Base-by-base conservation (phyloP, 768 basidiomycete species). In the Hysterangium stoloniferum region DNA sequence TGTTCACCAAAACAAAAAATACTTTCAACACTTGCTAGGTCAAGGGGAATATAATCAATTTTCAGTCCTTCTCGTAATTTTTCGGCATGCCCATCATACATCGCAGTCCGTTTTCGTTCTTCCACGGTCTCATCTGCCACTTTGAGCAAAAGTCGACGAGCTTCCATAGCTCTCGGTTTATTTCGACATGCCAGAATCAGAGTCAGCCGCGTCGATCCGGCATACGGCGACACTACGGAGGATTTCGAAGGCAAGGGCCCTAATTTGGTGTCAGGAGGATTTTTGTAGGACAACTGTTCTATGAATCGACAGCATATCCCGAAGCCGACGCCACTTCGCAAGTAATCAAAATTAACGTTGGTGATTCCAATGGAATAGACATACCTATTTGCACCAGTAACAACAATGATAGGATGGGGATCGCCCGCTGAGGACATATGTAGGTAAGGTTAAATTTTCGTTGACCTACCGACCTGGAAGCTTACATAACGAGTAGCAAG, bases 141-240 rank as follows among this genome's bases (percentile, higher is more conserved):
- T 2, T 56, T 47, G 28, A 76, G 68, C 4, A 91, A 69, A 45
- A 77, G 69, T n/a, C 62, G 60, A 28, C 76, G 72, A 11, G 89
- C 86, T 12, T 59, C 71, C 53, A 80, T 75, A 2, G 83, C 90
- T 4, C 81, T 75, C 54, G 76, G 71, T 33, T 64, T 68, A 55
- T 71, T 86, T 47, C 90, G 74, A 62, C 90, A 92, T 0, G 88
- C 90, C 74, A 93, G 72, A 54, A 93, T 78, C 22, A 93, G 68
- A 0, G 84, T 89, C 41, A 89, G 50, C 40, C 60, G 41, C 19
- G 29, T 33, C 13, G 54, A 28, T 25, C 48, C 40, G 32, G 27
- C 24, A 31, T 51, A 52, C 2, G 52, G 56, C 29, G 57, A 47
- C 17, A 55, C 28, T 9, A 37, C 41, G 43, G 4, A 55, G 59